These are phyloP conservation scores for Coprinopsis strossmayeri DNA, from an alignment of 768 basidiomycete species.

Conservation along the genomic window DNA sequence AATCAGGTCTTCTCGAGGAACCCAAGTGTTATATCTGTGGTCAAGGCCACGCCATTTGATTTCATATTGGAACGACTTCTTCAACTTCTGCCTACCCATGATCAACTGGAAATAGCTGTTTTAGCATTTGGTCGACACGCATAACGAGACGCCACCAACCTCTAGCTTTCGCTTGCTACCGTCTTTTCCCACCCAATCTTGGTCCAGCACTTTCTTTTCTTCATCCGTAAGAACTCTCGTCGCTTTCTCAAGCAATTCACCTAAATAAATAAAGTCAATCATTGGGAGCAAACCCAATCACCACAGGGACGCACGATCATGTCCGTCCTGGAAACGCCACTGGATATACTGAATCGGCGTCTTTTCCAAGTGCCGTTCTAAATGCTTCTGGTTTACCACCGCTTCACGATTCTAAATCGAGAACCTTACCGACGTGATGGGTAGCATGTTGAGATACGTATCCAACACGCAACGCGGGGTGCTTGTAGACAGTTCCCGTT, in stretches of 20 bases:
- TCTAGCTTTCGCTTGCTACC: slow-evolving; percentile 89
- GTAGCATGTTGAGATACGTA: slow-evolving; percentile 99
- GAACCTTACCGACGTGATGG: slow-evolving; percentile 74
- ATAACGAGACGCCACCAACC: slow-evolving; percentile 35
- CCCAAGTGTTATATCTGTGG: slow-evolving; percentile 87
- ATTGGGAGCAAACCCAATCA: slow-evolving; percentile 4
- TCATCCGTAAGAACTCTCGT: slow-evolving; percentile 88
- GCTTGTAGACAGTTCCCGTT: slow-evolving; percentile 88
- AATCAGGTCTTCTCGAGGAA: slow-evolving; percentile 81
- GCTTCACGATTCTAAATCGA: not conserved
- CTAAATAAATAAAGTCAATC: slow-evolving; percentile 26
- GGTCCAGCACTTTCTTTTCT: slow-evolving; percentile 72
- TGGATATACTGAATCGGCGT: slow-evolving; percentile 96
- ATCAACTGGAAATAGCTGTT: slow-evolving; percentile 44
- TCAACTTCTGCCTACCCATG: slow-evolving; percentile 95
- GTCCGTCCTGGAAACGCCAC: slow-evolving; percentile 98
- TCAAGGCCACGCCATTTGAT: slow-evolving; percentile 81
- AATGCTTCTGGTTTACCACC: not conserved
- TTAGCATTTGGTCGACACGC: not conserved
- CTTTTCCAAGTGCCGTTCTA: slow-evolving; percentile 91
- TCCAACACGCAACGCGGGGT: slow-evolving; percentile 88
- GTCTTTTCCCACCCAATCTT: slow-evolving; percentile 87
- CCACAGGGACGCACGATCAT: slow-evolving; percentile 65
- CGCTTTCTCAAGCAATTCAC: slow-evolving; percentile 85
- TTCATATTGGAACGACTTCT: slow-evolving; percentile 94